Conservation (phyloP, 23 red algal genomes). For the Agarophyton chilense region DNA sequence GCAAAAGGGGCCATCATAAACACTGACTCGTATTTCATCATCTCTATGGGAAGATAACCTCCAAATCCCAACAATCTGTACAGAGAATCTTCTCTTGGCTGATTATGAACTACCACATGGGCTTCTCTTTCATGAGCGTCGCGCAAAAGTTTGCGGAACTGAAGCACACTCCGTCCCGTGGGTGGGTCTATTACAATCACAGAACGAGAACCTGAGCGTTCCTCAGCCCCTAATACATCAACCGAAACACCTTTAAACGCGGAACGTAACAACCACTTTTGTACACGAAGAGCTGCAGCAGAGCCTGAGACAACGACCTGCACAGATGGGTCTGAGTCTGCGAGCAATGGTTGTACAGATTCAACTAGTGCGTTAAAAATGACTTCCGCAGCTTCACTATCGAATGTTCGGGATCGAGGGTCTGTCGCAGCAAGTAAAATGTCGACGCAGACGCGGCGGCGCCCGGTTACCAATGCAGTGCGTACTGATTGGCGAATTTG, state of each 20-base stretch:
- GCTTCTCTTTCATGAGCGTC: neutral
- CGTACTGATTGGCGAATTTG: slow-evolving; percentile 52
- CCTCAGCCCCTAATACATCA: slow-evolving; percentile 27
- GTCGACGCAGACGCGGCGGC: slow-evolving; percentile 58
- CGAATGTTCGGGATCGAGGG: slow-evolving; percentile 44
- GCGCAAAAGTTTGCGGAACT: slow-evolving; percentile 33
- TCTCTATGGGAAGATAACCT: slow-evolving; percentile 32
- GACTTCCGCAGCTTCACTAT: neutral
- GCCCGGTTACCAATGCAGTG: slow-evolving; percentile 41
- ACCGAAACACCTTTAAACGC: slow-evolving; percentile 26
- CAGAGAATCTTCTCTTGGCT: slow-evolving; percentile 42
- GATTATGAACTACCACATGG: slow-evolving; percentile 46
- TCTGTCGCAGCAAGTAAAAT: slow-evolving; percentile 39
- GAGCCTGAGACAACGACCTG: slow-evolving; percentile 41
- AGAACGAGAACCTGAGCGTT: neutral
- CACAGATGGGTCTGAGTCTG: neutral
- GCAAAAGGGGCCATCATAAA: slow-evolving; percentile 59
- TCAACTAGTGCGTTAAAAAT: slow-evolving; percentile 17
- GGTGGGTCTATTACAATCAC: slow-evolving; percentile 18
- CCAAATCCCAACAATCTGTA: slow-evolving; percentile 54
- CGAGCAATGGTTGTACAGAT: slow-evolving; percentile 36
- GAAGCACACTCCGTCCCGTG: slow-evolving; percentile 13
- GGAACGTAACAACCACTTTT: slow-evolving; percentile 21
- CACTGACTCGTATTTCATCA: slow-evolving; percentile 42
- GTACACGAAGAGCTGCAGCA: slow-evolving; percentile 30